Percentiles rank a stretch among this genome's conserved stretches.
phyloP scores from a whole-genome alignment of 805 yeast species.

The Candida railenensis region DNA sequence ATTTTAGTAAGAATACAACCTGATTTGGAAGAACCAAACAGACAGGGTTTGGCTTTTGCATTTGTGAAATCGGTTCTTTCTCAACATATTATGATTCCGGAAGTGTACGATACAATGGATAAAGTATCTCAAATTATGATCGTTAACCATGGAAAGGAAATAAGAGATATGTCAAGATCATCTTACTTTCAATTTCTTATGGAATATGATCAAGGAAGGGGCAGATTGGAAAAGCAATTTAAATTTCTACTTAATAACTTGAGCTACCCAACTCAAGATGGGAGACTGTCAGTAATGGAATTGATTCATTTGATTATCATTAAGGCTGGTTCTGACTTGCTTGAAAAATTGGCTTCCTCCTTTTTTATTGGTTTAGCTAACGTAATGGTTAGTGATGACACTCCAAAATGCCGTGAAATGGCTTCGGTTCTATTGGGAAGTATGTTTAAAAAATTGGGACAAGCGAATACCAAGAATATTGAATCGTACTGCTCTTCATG shows the following conservation, averaged over 20 bases:
- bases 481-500: conserved; percentile 54
- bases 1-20: conserved; percentile 72
- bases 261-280: conserved; percentile 79
- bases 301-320: conserved; percentile 67
- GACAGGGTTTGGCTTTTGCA: conserved; percentile 84
- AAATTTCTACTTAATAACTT: conserved; percentile 77
- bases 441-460: conserved; percentile 50
- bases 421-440: conserved; percentile 60
- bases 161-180: conserved; percentile 81
- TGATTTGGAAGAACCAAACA: conserved; percentile 85
- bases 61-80: conserved; percentile 77
- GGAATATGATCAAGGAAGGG: conserved; percentile 93
- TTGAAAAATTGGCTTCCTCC: conserved; percentile 64
- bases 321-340: conserved; percentile 59
- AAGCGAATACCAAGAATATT: conserved; percentile 26
- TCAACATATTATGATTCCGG: conserved; percentile 76
- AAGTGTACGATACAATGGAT: conserved; percentile 86
- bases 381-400: conserved; percentile 74
- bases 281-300: conserved; percentile 90
- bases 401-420: conserved; percentile 79
- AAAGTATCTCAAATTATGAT: conserved; percentile 80
- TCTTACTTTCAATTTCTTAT: conserved; percentile 81
- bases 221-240: conserved; percentile 79
- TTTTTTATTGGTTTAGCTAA: conserved; percentile 82
- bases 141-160: conserved; percentile 79